Base-by-base conservation (phyloP, 2,329 filamentous ascomycete genomes). In the Magnaporthales sp. region DNA sequence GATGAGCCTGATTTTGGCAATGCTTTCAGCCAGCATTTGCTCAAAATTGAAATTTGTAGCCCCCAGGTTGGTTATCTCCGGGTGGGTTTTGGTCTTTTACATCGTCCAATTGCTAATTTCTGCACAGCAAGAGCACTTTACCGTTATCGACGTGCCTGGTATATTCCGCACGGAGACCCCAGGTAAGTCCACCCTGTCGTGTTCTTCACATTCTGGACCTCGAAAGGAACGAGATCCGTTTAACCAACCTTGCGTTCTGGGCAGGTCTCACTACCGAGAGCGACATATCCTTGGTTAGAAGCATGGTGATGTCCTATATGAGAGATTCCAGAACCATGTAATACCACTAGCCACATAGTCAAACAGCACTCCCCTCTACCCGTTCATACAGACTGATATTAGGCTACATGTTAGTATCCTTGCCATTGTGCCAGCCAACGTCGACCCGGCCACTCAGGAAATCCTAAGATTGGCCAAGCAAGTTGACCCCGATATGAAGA, bases 91-190 rank as follows among this genome's bases (percentile, higher is more conserved):
- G n/a, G 38, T 46, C 19, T 2, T 4, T 1, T 58, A 8, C 22
- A 24, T 2, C 6, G 2, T 13, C n/a, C 9, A 13, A 26, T 2
- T 58, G 13, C 22, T 58, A 19, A 60, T 27, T 10, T 11, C 6
- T 3, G 4, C 10, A 2, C 30, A 77, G 74, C 74, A 80, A 76
- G 70, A 80, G 2, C 79, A 84, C 19, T 75, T 85, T 7, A 86
- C 83, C 0, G 75, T 86, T 7, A 85, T 85, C 5, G 83, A 86
- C 22, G 81, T 86, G 0, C 83, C 83, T 0, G 84, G 83, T 0
- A 81, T 85, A n/a, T 84, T 85, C 67, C 76, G 79, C 7, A 72
- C 72, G 0, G 69, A 77, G 4, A 79, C 76, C 1, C 15, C 3
- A n/a, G 38, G 38, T 46, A 7, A 46, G 30, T 31, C 30, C 38